phyloP scores from a whole-genome alignment of 805 yeast genomes.

The Kuraishia ogatae region DNA sequence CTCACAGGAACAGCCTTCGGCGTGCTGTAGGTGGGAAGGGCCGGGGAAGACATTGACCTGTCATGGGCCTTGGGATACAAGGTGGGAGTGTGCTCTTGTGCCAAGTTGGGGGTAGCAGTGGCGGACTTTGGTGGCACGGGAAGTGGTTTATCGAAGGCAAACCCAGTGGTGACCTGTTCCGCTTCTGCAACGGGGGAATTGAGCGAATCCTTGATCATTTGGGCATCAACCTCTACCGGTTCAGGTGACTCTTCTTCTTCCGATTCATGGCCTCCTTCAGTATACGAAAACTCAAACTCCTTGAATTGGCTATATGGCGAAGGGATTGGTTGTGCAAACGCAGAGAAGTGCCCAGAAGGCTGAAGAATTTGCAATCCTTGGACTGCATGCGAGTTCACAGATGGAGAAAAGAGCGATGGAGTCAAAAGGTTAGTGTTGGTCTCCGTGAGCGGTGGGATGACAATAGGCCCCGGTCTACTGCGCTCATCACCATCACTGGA shows the following conservation, averaged over 20 bases:
- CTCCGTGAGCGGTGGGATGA: neutral
- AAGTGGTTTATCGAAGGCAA: neutral
- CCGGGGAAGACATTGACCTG: neutral
- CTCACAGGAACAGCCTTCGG: neutral
- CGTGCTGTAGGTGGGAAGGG: neutral
- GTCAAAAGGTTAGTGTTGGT: slow-evolving; percentile 12
- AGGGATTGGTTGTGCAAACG: neutral
- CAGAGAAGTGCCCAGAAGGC: neutral
- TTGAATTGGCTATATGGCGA: neutral
- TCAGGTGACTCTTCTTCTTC: neutral
- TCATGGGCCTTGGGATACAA: neutral
- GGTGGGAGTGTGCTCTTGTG: neutral
- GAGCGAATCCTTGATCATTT: neutral
- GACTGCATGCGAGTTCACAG: slow-evolving; percentile 7
- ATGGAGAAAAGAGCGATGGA: slow-evolving; percentile 21
- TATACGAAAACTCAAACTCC: neutral
- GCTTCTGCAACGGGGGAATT: neutral
- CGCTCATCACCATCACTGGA: neutral
- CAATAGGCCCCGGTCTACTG: neutral
- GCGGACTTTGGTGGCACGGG: neutral
- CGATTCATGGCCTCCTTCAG: neutral
- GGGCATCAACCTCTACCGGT: neutral
- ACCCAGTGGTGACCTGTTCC: neutral
- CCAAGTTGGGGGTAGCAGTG: neutral
- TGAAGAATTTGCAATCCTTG: slow-evolving; percentile 1